Evolutionary conservation across 1,139 yeast genomes (phyloP).

Genomic region (Pneumocystis carinii): DNA sequence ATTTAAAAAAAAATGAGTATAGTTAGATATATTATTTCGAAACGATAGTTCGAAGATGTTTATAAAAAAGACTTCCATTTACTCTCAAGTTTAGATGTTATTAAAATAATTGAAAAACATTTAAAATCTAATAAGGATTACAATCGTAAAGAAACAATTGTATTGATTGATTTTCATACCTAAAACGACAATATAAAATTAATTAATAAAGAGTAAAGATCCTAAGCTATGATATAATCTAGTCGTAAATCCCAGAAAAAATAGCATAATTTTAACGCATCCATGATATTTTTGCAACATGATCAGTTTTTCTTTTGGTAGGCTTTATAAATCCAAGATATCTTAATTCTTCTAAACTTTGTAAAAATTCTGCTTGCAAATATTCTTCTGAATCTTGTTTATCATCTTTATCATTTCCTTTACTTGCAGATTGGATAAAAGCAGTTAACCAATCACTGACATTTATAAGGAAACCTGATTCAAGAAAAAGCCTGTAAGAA

Average conservation of each 20-base stretch:
- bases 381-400: background rate
- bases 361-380: constrained; percentile 8
- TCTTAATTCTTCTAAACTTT: constrained; percentile 11
- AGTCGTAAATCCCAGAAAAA: background rate
- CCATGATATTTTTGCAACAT: constrained; percentile 5
- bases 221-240: background rate
- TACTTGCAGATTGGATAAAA: background rate
- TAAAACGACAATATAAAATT: no score
- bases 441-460: constrained; percentile 13
- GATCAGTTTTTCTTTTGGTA: constrained; percentile 12
- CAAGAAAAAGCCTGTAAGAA: constrained; percentile 8
- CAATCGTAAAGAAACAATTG: no score
- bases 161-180: no score
- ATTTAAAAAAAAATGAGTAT: no score
- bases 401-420: background rate
- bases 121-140: no score
- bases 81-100: no score
- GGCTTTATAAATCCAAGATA: constrained; percentile 11
- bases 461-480: constrained; percentile 12
- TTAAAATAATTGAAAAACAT: no score
- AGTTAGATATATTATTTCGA: no score
- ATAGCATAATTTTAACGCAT: background rate
- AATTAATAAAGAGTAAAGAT: no score
- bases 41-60: no score
- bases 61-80: no score